Evolutionary conservation across 768 basidiomycete genomes (phyloP), one percentile per base, ranked within the genome.

Genomic region (Dendrothele bispora): DNA sequence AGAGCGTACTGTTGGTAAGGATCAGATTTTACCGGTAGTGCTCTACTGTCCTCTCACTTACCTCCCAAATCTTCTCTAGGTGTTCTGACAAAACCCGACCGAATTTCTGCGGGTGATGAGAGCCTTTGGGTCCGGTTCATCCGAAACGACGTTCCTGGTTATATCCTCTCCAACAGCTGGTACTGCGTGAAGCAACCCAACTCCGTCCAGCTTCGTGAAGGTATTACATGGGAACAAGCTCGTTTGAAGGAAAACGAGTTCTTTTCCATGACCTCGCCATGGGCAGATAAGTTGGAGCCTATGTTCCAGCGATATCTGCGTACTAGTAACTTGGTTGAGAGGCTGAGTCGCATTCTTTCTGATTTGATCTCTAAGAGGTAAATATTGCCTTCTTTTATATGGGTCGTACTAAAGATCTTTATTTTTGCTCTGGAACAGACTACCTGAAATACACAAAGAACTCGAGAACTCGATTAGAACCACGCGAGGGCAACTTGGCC

Each of bases 1-100:
- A 0, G 74, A 72, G 41, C 73, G 86, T 4, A 91, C 87, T 0
- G 83, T 90, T 14, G 87, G 88, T 86, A 51, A 12, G 74, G n/a
- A n/a, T 56, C 7, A 17, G 44, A 18, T n/a, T 44, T 15, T 26
- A 36, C 7, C 32, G 20, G 7, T 25, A 4, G 20, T 22, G 32
- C 5, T 30, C 15, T 28, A 15, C 14, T 28, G 24, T 18, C 20
- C 20, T 14, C 27, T n/a, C 41, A 28, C 1, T 17, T 34, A 18
- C 42, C 36, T 26, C 3, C 6, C 10, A 28, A n/a, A n/a, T n/a
- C n/a, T n/a, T n/a, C n/a, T n/a, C n/a, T 48, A 86, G 86, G 86
- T 39, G 84, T 88, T 15, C 70, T 88, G 17, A 91, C 86, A 0
- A 89, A 91, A 52, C 84, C 85, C 0, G 87, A 87, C 53, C 78